Base-by-base conservation (phyloP, 345 rosid species). In the Sonneratia alba region DNA sequence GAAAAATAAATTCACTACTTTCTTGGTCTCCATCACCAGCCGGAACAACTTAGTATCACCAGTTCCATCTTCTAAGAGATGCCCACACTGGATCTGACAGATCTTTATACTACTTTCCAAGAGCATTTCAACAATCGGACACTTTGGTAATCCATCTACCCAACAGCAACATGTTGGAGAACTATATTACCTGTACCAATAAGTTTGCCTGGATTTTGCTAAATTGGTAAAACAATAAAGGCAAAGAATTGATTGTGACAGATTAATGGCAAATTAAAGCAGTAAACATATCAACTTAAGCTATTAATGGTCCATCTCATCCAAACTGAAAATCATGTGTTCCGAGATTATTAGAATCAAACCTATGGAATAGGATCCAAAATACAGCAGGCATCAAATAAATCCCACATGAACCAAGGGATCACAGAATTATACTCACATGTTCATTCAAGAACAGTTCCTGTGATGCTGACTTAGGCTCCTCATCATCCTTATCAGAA, bases 401-500 rank as follows among this genome's bases (percentile, higher is more conserved):
- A 42, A 42, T 42, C 45, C 45, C 6, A 42, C 45, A 42, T 42
- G 10, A 5, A 42, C 45, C 45, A 42, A 42, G 45, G 45, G 45
- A 42, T 9, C 45, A 42, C 10, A 65, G 34, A 67, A 22, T 16
- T 10, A n/a, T 48, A 32, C 49, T 70, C 49, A 56, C 38, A 1
- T 72, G 32, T 9, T 81, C 83, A 57, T 81, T 86, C 22, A 78
- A 74, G 74, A 79, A 78, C 67, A 85, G 72, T 72, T 36, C 64
- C 56, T 40, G 77, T 78, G 81, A 76, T 55, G 82, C 84, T 69
- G 49, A 57, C 43, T 74, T 82, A 65, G 66, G 69, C n/a, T 67
- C 82, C 64, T 78, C 83, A n/a, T 78, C 85, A 56, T 80, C 85
- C 59, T 75, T 75, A 73, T 78, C 83, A n/a, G 79, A 43, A 79